phyloP scores from a whole-genome alignment of 495 filamentous ascomycete species.

The Penicillium angulare region DNA sequence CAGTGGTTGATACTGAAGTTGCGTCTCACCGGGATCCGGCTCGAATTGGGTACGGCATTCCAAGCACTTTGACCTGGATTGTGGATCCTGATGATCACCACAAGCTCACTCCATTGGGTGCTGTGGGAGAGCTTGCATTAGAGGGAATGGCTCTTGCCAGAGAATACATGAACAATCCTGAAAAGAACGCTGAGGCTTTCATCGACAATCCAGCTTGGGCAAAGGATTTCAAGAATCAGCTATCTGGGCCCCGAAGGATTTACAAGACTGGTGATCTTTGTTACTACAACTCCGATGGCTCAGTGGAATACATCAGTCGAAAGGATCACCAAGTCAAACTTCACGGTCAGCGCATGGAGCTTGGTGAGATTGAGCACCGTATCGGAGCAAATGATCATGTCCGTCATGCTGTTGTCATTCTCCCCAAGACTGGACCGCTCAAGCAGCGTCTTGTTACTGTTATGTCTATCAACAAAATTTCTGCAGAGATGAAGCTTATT shows the following conservation, averaged over 20 bases:
- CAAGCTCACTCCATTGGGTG: constrained; percentile 49
- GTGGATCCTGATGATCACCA: constrained; percentile 50
- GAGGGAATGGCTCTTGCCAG: constrained; percentile 49
- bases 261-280: constrained; percentile 54
- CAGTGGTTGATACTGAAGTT: constrained; percentile 33
- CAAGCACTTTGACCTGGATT: constrained; percentile 52
- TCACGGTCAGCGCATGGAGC: constrained; percentile 65
- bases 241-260: constrained; percentile 30
- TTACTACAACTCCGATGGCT: constrained; percentile 53
- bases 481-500: constrained; percentile 27
- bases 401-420: constrained; percentile 47
- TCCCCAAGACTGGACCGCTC: constrained; percentile 40
- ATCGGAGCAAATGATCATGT: constrained; percentile 31
- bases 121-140: constrained; percentile 53
- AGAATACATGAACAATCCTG: constrained; percentile 52
- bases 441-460: constrained; percentile 43
- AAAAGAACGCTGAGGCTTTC: constrained; percentile 50
- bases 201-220: constrained; percentile 39
- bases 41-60: constrained; percentile 50
- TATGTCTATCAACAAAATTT: constrained; percentile 36
- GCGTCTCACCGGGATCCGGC: constrained; percentile 32
- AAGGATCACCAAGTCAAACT: constrained; percentile 68
- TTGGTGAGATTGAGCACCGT: constrained; percentile 51
- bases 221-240: constrained; percentile 18
- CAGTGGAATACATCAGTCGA: constrained; percentile 54